These are phyloP conservation scores for Euptelea pleiosperma DNA, from an alignment of 164 flowering plant species.

Conservation along the genomic window DNA sequence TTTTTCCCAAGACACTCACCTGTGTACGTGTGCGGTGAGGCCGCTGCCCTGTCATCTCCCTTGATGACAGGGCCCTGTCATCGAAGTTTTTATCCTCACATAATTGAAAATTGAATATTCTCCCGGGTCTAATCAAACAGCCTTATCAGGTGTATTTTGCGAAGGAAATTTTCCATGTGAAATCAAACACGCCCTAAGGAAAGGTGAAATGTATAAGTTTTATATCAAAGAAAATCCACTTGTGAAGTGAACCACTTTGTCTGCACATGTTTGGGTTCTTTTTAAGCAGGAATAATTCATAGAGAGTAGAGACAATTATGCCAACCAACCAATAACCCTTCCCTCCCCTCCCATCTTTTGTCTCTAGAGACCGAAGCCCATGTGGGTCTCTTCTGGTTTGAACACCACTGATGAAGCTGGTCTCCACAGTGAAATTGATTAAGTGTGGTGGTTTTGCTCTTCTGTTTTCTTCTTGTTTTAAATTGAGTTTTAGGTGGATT, in stretches of 20 bases:
- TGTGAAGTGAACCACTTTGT: slow-evolving; percentile 31
- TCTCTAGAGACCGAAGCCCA: slow-evolving; percentile 30
- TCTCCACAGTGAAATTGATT: slow-evolving; percentile 21
- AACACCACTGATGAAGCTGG: slow-evolving; percentile 20
- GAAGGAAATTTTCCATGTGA: too few relatives aligned
- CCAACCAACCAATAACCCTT: slow-evolving; percentile 8
- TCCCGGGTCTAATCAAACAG: too few relatives aligned
- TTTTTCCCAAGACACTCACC: too few relatives aligned
- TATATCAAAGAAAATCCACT: slow-evolving; percentile 11
- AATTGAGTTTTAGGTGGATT: slow-evolving; percentile 59
- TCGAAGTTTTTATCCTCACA: too few relatives aligned
- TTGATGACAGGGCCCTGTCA: too few relatives aligned
- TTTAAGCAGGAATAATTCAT: slow-evolving; percentile 26
- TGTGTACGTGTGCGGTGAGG: too few relatives aligned
- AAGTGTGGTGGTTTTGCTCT: slow-evolving; percentile 34
- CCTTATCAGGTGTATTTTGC: too few relatives aligned
- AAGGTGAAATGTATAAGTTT: slow-evolving; percentile 17
- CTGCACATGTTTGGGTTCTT: slow-evolving; percentile 31
- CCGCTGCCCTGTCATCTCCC: too few relatives aligned
- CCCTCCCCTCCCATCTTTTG: slow-evolving; percentile 9
- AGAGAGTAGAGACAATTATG: slow-evolving; percentile 9
- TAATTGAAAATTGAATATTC: too few relatives aligned
- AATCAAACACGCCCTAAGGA: too few relatives aligned
- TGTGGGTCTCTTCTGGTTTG: slow-evolving; percentile 26
- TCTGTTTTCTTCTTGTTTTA: slow-evolving; percentile 51